phyloP scores from a whole-genome alignment of 352 stramenopile species.

The Globisporangium carolinianum region DNA sequence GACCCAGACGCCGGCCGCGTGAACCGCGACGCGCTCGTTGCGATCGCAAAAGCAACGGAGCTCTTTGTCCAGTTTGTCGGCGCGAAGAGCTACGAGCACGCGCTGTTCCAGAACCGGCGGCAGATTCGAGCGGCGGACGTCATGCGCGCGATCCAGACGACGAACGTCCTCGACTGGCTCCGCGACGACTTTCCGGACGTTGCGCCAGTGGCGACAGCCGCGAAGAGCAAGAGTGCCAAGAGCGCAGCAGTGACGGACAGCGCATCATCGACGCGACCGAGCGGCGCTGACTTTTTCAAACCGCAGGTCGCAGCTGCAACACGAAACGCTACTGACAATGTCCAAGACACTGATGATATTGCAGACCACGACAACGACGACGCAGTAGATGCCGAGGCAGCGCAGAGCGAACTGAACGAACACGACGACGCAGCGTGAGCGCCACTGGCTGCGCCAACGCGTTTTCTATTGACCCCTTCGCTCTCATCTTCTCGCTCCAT shows the following conservation, averaged over 20 bases:
- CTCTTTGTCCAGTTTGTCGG: slow-evolving; percentile 87
- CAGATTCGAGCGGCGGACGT: slow-evolving; percentile 78
- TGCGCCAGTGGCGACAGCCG: slow-evolving; percentile 1
- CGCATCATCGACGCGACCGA: slow-evolving; percentile 2
- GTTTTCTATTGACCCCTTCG: slow-evolving; percentile 2
- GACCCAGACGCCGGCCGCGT: slow-evolving; percentile 90
- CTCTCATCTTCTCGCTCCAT: not conserved
- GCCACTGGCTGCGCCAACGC: slow-evolving; percentile 2
- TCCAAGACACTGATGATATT: not conserved
- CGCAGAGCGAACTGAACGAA: not conserved
- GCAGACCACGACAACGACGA: not conserved
- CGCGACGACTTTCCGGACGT: slow-evolving; percentile 79
- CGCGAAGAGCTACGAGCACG: slow-evolving; percentile 84
- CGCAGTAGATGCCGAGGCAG: not conserved
- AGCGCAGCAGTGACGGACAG: not conserved
- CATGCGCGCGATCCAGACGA: slow-evolving; percentile 71
- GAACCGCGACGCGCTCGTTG: slow-evolving; percentile 88
- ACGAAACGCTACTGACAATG: not conserved
- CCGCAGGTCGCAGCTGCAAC: slow-evolving; percentile 1
- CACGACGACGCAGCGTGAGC: not conserved
- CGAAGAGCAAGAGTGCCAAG: slow-evolving; percentile 14
- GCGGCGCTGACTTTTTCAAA: slow-evolving; percentile 51
- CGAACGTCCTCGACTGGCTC: slow-evolving; percentile 71
- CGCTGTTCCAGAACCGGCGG: slow-evolving; percentile 76
- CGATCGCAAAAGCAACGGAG: slow-evolving; percentile 91